Evolutionary conservation across 2,329 filamentous ascomycete species (phyloP).

Genomic region (Paraphoma chrysanthemicola): DNA sequence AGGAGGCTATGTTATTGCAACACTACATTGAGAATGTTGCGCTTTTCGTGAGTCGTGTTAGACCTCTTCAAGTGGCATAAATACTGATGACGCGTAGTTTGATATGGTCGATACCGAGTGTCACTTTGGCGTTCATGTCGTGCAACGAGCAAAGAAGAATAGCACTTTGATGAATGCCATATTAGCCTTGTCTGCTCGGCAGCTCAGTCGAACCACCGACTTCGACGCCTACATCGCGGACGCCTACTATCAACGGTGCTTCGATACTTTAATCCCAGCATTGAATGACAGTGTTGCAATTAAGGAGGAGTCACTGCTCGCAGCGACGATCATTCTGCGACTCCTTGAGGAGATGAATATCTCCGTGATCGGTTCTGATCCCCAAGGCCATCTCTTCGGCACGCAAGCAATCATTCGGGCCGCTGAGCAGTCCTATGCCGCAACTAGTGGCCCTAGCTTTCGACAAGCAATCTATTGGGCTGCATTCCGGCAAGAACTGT

Average conservation of each 20-base stretch:
- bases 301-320: constrained; percentile 50
- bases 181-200: constrained; percentile 51
- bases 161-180: constrained; percentile 53
- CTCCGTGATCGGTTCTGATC: constrained; percentile 43
- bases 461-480: constrained; percentile 48
- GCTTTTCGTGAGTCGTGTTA: constrained; percentile 35
- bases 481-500: constrained; percentile 47
- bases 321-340: constrained; percentile 51
- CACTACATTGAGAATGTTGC: constrained; percentile 48
- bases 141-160: constrained; percentile 46
- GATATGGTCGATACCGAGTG: constrained; percentile 44
- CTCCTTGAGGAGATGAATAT: constrained; percentile 53
- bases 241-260: constrained; percentile 51
- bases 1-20: constrained; percentile 46
- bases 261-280: constrained; percentile 50
- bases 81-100: constrained; percentile 28
- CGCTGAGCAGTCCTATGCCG: constrained; percentile 42
- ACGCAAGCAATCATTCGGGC: constrained; percentile 46
- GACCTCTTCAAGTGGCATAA: no score
- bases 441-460: constrained; percentile 38
- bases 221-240: constrained; percentile 52
- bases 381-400: constrained; percentile 49
- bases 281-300: constrained; percentile 49
- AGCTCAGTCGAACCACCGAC: constrained; percentile 48
- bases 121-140: constrained; percentile 45